phyloP scores from a whole-genome alignment of 2,329 filamentous ascomycete species.

The Pestalotiopsis sp. region DNA sequence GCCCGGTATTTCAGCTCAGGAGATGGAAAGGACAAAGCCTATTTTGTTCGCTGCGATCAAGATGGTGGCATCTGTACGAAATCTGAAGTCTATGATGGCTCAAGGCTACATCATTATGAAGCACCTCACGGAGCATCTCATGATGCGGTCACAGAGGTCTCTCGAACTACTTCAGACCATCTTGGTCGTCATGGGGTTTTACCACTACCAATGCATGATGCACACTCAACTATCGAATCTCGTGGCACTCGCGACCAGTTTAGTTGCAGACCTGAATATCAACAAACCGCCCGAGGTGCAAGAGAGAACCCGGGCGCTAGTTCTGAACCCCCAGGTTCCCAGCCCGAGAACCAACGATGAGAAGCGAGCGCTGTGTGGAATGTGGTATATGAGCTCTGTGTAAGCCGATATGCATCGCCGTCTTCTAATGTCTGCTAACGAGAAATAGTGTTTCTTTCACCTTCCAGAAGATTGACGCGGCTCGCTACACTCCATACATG shows the following conservation, averaged over 20 bases:
- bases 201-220: conserved; percentile 58
- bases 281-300: conserved; percentile 42
- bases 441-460: conserved; percentile 42
- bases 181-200: conserved; percentile 52
- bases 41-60: conserved; percentile 53
- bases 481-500: conserved; percentile 56
- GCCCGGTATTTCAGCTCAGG: conserved; percentile 34
- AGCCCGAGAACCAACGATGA: conserved; percentile 52
- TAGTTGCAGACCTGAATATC: conserved; percentile 51
- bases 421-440: not conserved
- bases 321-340: conserved; percentile 41
- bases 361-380: conserved; percentile 52
- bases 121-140: conserved; percentile 50
- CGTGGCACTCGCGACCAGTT: conserved; percentile 48
- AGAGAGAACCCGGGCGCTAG: conserved; percentile 46
- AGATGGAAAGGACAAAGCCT: conserved; percentile 43
- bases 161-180: conserved; percentile 53
- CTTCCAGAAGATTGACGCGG: conserved; percentile 48
- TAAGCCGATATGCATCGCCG: conserved; percentile 33
- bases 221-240: conserved; percentile 57
- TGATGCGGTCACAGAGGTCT: conserved; percentile 52
- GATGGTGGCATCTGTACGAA: conserved; percentile 52
- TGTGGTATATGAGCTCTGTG: conserved; percentile 59
- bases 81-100: conserved; percentile 48
- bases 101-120: conserved; percentile 52